These are phyloP conservation scores for Spinacia oleracea DNA, from an alignment of 179 eudicot genomes.

Conservation along the genomic window DNA sequence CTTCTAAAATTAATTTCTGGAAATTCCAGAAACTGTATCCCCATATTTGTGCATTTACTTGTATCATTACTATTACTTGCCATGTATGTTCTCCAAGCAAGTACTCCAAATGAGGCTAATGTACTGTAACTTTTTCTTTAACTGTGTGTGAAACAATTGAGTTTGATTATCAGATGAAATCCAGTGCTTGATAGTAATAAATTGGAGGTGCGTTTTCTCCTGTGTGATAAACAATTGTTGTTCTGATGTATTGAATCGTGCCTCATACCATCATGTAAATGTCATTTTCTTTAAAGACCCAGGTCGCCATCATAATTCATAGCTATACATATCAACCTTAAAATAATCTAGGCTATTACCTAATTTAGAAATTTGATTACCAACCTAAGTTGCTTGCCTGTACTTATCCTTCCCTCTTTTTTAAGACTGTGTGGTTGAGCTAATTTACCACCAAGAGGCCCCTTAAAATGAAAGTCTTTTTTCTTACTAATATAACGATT, in stretches of 20 bases:
- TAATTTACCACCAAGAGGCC: too few relatives aligned
- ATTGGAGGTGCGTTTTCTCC: background rate
- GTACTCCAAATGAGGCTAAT: conserved; percentile 1
- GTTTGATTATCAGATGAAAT: conserved; percentile 17
- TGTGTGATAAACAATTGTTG: background rate
- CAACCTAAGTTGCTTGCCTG: too few relatives aligned
- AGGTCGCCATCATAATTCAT: too few relatives aligned
- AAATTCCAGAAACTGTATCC: background rate
- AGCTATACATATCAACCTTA: too few relatives aligned
- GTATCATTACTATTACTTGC: conserved; percentile 18
- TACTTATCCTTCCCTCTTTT: too few relatives aligned
- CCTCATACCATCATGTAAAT: background rate
- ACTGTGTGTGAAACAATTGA: conserved; percentile 19
- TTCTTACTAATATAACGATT: too few relatives aligned
- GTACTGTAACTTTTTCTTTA: background rate
- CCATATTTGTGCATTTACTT: conserved; percentile 15
- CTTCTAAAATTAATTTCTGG: conserved; percentile 32
- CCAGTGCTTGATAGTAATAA: background rate
- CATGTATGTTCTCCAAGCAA: background rate
- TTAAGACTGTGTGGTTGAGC: too few relatives aligned
- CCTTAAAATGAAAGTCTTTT: too few relatives aligned
- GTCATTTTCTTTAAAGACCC: background rate
- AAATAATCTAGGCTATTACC: too few relatives aligned
- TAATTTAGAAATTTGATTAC: too few relatives aligned
- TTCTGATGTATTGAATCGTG: background rate